These are phyloP conservation scores for Aspergillus uvarum DNA, from an alignment of 2,329 filamentous ascomycete genomes.

Conservation along the genomic window DNA sequence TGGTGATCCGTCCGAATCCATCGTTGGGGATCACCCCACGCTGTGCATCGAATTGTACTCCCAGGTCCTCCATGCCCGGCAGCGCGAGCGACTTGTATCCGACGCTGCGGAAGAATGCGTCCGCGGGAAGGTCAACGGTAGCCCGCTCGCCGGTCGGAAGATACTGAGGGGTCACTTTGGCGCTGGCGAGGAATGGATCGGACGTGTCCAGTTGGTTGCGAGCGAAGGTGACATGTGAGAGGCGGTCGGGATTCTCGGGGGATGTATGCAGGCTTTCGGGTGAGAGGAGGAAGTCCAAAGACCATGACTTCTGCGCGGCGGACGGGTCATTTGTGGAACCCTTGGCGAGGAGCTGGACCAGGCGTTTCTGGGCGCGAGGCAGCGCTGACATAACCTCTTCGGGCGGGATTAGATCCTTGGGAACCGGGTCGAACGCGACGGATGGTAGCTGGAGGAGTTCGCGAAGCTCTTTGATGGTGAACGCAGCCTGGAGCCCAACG, in stretches of 20 bases:
- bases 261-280: constrained; percentile 66
- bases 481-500: constrained; percentile 64
- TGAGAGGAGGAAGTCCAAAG: constrained; percentile 79
- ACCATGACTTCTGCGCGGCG: constrained; percentile 68
- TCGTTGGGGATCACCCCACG: constrained; percentile 82
- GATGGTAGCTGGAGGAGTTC: constrained; percentile 77
- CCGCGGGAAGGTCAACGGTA: constrained; percentile 58
- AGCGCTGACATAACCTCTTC: constrained; percentile 63
- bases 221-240: constrained; percentile 68
- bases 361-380: constrained; percentile 70
- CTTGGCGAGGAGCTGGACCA: constrained; percentile 79
- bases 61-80: constrained; percentile 68
- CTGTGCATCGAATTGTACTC: constrained; percentile 72
- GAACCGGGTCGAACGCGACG: constrained; percentile 70
- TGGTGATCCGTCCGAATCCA: constrained; percentile 68
- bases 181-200: constrained; percentile 52
- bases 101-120: constrained; percentile 85
- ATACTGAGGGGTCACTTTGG: constrained; percentile 48
- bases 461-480: constrained; percentile 91
- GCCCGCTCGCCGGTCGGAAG: constrained; percentile 50
- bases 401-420: constrained; percentile 64
- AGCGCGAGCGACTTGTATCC: constrained; percentile 84
- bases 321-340: constrained; percentile 59
- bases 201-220: constrained; percentile 53
- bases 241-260: constrained; percentile 44